Evolutionary conservation across 495 filamentous ascomycete species (phyloP), one percentile per base, ranked within the genome.

Genomic region (Penicillium arizonense): DNA sequence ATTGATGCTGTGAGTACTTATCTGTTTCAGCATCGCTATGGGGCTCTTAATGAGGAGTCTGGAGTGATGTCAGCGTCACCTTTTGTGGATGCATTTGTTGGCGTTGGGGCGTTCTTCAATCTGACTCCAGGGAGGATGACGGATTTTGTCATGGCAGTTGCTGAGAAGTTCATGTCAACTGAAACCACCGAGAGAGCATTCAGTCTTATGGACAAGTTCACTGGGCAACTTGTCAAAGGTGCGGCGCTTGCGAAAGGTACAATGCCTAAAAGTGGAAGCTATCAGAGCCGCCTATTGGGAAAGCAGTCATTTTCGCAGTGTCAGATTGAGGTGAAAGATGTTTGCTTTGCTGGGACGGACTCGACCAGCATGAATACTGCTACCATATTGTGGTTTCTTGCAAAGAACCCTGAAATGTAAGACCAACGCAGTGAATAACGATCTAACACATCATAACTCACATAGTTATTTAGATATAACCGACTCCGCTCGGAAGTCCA

Each of bases 81-180:
- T 4, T 73, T 72, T 54, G 71, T 74, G 44, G 68, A 73, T 57
- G 59, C 73, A 5, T 77, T 76, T 61, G 78, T 79, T 3, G 74
- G 75, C 8, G 67, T 79, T 2, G 76, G 77, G 3, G 62, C 77
- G 0, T 78, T 79, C 51, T 78, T 78, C 57, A 73, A 75, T 55
- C 35, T 78, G 5, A 5, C 46, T 3, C 70, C 72, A 0, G 67
- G 63, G 16, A 57, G 44, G 36, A 41, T 71, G 7, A 75, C 75
- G 44, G 59, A 68, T 8, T 52, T 61, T n/a, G 7, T 77, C 2
- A 68, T 77, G 24, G 57, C 59, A 52, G 40, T 57, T 7, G 46
- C 64, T 9, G 64, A 67, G 18, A 65, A 56, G 24, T 47, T 63
- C 12, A 53, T 52, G 0, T 49, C 70, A 10, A 62, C 67, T 21